phyloP scores from a whole-genome alignment of 495 filamentous ascomycete genomes.

The Penicillium fimorum region DNA sequence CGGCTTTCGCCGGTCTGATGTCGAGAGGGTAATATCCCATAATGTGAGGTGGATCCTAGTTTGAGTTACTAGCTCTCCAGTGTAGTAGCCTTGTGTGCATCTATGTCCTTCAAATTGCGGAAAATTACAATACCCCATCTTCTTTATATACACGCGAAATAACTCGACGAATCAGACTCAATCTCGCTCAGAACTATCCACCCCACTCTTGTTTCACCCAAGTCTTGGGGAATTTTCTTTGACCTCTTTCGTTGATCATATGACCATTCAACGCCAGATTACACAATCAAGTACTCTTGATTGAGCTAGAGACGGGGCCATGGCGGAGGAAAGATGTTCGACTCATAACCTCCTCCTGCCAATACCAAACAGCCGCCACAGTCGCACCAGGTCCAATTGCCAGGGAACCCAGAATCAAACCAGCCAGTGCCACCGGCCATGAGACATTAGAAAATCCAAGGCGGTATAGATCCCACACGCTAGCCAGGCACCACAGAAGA shows the following conservation, averaged over 20 bases:
- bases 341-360: constrained; percentile 15
- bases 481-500: constrained; percentile 17
- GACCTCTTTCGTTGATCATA: background rate
- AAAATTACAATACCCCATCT: background rate
- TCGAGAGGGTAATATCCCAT: constrained; percentile 18
- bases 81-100: background rate
- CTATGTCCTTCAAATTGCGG: background rate
- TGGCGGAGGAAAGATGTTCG: background rate
- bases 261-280: background rate
- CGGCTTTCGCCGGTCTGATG: constrained; percentile 23
- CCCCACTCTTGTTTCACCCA: background rate
- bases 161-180: background rate
- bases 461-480: constrained; percentile 19
- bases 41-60: constrained; percentile 6
- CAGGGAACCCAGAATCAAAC: background rate
- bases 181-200: background rate
- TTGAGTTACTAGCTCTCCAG: background rate
- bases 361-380: constrained; percentile 21
- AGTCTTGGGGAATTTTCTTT: background rate
- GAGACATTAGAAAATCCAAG: constrained; percentile 15
- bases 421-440: background rate
- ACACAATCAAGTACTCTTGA: background rate
- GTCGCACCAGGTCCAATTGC: constrained; percentile 19
- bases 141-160: background rate
- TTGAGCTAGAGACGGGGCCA: background rate